A percentile compares a stretch with the other conserved stretches of the same genome.
Conservation (phyloP, 1,284 basidiomycete genomes). For the Sphaerobolus stellatus region DNA sequence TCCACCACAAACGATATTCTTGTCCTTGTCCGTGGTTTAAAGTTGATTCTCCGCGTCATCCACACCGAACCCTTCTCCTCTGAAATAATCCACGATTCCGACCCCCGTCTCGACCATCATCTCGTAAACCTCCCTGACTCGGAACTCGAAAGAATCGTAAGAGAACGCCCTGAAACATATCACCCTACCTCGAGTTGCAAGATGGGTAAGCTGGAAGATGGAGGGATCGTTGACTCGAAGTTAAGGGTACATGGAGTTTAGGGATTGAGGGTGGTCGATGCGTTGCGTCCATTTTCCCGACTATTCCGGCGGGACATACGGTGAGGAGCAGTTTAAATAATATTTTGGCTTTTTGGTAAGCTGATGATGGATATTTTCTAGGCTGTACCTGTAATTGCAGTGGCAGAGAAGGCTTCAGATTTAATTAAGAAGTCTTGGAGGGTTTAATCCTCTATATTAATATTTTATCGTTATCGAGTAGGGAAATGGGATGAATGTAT, state of each 20-base stretch:
- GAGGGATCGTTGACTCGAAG: slow-evolving; percentile 44
- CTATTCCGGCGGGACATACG: slow-evolving; percentile 60
- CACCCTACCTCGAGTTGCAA: slow-evolving; percentile 58
- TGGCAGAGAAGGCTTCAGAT: slow-evolving; percentile 67
- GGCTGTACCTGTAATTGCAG: slow-evolving; percentile 57
- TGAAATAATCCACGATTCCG: slow-evolving; percentile 22
- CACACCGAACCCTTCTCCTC: slow-evolving; percentile 17
- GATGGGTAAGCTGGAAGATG: slow-evolving; percentile 53
- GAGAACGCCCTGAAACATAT: slow-evolving; percentile 55
- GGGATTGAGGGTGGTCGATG: slow-evolving; percentile 57
- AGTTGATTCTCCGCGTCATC: slow-evolving; percentile 15
- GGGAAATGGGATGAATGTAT: too few relatives aligned
- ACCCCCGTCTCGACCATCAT: slow-evolving; percentile 27
- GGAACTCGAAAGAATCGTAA: slow-evolving; percentile 36
- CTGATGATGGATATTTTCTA: slow-evolving; percentile 27
- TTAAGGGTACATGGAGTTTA: slow-evolving; percentile 40
- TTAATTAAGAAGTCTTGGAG: slow-evolving; percentile 43
- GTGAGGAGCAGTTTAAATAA: slow-evolving; percentile 34
- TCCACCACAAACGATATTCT: slow-evolving; percentile 55
- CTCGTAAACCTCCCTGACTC: slow-evolving; percentile 25
- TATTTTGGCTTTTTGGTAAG: neutral
- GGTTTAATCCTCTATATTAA: too few relatives aligned
- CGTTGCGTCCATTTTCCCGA: slow-evolving; percentile 59
- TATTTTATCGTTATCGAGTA: too few relatives aligned
- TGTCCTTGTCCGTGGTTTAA: slow-evolving; percentile 53